Conservation (phyloP, 495 filamentous ascomycete genomes). For the Tuber microsphaerosporum region DNA sequence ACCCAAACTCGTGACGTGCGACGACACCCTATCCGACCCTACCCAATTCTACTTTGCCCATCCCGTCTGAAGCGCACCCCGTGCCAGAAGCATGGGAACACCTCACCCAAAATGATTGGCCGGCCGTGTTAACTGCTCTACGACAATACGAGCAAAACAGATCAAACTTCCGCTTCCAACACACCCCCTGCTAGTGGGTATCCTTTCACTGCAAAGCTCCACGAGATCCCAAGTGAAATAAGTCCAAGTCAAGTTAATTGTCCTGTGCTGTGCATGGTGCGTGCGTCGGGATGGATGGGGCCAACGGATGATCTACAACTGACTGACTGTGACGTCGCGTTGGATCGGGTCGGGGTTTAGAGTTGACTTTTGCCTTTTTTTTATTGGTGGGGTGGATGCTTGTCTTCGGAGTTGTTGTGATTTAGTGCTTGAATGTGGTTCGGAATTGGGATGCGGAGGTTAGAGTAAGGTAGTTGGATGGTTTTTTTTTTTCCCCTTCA, state of each 20-base stretch:
- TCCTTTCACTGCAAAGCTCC: neutral
- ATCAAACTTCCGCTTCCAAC: neutral
- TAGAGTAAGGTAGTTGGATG: neutral
- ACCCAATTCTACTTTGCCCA: neutral
- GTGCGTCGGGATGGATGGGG: neutral
- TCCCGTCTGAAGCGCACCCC: neutral
- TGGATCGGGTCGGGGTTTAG: constrained; percentile 1
- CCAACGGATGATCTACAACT: neutral
- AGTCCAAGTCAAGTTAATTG: neutral
- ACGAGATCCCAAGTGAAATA: constrained; percentile 2
- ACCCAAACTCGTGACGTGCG: neutral
- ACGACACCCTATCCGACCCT: neutral
- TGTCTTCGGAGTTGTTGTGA: neutral
- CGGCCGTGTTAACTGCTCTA: neutral
- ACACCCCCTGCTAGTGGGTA: neutral
- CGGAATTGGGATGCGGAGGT: neutral
- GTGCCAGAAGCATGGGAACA: neutral
- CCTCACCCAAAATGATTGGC: neutral
- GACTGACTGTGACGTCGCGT: neutral
- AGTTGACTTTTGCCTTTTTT: neutral
- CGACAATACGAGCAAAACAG: neutral
- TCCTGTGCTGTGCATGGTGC: neutral
- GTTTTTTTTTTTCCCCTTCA: neutral
- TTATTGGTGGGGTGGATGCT: neutral
- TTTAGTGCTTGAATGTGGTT: neutral